Percentiles rank a stretch among this genome's conserved stretches.
phyloP scores from a whole-genome alignment of 306 rosid genomes.

The Cicer arietinum region DNA sequence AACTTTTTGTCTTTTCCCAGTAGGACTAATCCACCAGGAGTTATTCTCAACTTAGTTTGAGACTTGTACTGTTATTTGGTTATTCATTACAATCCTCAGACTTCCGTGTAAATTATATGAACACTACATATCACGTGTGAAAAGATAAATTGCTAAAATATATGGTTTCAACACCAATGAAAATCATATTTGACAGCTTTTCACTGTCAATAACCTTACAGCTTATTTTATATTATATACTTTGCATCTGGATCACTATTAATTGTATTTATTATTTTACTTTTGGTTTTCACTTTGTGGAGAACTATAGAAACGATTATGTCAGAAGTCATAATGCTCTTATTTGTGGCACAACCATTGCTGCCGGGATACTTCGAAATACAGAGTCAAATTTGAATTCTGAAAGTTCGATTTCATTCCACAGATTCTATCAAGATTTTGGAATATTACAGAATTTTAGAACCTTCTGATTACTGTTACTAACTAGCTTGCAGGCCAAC shows the following conservation, averaged over 20 bases:
- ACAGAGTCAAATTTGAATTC: background rate
- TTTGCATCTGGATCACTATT: background rate
- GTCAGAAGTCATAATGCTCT: constrained; percentile 10
- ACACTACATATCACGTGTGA: background rate
- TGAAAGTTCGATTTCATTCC: background rate
- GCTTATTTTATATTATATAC: background rate
- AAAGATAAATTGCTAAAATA: background rate
- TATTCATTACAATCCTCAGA: background rate
- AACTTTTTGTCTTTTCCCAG: background rate
- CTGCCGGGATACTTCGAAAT: constrained; percentile 1
- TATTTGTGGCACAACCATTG: background rate
- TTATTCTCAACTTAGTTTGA: constrained; percentile 6
- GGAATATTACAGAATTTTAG: background rate
- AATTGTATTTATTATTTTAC: background rate
- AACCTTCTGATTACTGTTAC: background rate
- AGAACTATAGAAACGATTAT: constrained; percentile 8
- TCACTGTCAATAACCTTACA: constrained; percentile 32
- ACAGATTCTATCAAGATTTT: background rate
- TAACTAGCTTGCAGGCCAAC: too few relatives aligned
- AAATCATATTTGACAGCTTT: constrained; percentile 9
- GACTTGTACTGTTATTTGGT: constrained; percentile 9
- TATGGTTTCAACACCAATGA: background rate
- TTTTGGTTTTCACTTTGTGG: background rate
- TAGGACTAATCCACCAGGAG: background rate
- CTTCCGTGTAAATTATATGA: background rate